phyloP scores from a whole-genome alignment of 148 eudicot species.

The Spergularia marina region DNA sequence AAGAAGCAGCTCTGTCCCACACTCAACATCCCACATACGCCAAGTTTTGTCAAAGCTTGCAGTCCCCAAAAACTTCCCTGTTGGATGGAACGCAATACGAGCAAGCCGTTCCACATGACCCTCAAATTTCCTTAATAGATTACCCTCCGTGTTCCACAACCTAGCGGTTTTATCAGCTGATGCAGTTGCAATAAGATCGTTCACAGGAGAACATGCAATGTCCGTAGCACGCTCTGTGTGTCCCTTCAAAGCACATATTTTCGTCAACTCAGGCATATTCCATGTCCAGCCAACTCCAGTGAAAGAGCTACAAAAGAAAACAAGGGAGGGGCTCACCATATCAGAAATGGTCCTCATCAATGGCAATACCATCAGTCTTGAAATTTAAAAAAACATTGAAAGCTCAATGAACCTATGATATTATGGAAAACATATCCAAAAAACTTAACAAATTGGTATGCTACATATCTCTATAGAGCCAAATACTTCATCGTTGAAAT shows the following conservation, averaged over 20 bases:
- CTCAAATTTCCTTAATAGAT: slow-evolving; percentile 54
- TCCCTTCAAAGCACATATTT: slow-evolving; percentile 66
- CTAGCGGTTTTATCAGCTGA: slow-evolving; percentile 91
- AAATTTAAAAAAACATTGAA: not conserved
- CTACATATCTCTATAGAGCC: not conserved
- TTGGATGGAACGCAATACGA: slow-evolving; percentile 87
- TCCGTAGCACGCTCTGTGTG: slow-evolving; percentile 88
- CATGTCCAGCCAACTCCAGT: slow-evolving; percentile 90
- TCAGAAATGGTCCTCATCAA: slow-evolving; percentile 12
- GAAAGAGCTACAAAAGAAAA: slow-evolving; percentile 44
- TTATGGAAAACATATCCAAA: slow-evolving; percentile 4
- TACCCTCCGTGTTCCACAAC: slow-evolving; percentile 68
- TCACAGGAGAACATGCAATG: slow-evolving; percentile 72
- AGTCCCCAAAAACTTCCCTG: slow-evolving; percentile 90
- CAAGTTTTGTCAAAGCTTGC: slow-evolving; percentile 96
- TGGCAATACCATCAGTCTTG: slow-evolving; percentile 8
- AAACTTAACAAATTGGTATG: not conserved
- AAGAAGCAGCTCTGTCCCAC: slow-evolving; percentile 81
- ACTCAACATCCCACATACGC: slow-evolving; percentile 91
- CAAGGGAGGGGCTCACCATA: not conserved
- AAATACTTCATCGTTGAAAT: not conserved
- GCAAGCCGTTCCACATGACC: slow-evolving; percentile 94
- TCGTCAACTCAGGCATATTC: slow-evolving; percentile 80
- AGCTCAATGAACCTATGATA: not conserved
- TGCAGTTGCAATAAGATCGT: slow-evolving; percentile 67